These are phyloP conservation scores for Hymenochaete sp. DNA, from an alignment of 1,284 basidiomycete genomes.

Conservation along the genomic window DNA sequence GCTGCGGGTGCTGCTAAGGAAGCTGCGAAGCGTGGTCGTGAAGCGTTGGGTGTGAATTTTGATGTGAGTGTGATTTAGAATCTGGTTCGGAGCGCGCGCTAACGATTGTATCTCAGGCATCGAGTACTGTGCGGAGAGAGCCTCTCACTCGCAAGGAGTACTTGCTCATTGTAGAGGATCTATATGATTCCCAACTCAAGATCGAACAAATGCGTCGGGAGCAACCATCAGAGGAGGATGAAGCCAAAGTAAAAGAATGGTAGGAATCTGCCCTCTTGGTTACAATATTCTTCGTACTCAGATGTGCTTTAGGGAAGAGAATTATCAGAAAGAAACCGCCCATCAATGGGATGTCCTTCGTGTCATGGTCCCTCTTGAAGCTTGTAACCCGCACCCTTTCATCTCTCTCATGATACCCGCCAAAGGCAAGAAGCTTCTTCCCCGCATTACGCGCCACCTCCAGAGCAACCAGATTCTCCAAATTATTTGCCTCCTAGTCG, in stretches of 20 bases:
- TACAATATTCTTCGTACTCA: slow-evolving; percentile 8
- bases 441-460: slow-evolving; percentile 84
- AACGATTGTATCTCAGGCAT: slow-evolving; percentile 30
- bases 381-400: slow-evolving; percentile 93
- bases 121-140: slow-evolving; percentile 51
- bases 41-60: slow-evolving; percentile 49
- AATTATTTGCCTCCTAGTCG: slow-evolving; percentile 85
- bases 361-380: slow-evolving; percentile 87
- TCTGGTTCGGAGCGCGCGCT: neutral
- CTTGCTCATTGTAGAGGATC: slow-evolving; percentile 71
- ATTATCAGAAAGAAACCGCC: slow-evolving; percentile 57
- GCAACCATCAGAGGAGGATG: slow-evolving; percentile 58
- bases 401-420: slow-evolving; percentile 82
- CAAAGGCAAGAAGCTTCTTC: slow-evolving; percentile 92
- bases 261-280: slow-evolving; percentile 24
- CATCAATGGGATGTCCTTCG: slow-evolving; percentile 76
- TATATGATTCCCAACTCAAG: slow-evolving; percentile 81
- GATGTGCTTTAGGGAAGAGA: slow-evolving; percentile 38
- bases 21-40: slow-evolving; percentile 63
- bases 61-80: slow-evolving; percentile 32
- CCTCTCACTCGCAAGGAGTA: slow-evolving; percentile 76
- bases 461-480: slow-evolving; percentile 76
- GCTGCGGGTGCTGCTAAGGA: slow-evolving; percentile 51
- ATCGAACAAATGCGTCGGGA: slow-evolving; percentile 83
- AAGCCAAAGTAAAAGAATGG: slow-evolving; percentile 49